A percentile compares a stretch with the other conserved stretches of the same genome.
These are phyloP conservation scores for Leishmania amazonensis DNA, from an alignment of 208 protist genomes.

Conservation along the genomic window DNA sequence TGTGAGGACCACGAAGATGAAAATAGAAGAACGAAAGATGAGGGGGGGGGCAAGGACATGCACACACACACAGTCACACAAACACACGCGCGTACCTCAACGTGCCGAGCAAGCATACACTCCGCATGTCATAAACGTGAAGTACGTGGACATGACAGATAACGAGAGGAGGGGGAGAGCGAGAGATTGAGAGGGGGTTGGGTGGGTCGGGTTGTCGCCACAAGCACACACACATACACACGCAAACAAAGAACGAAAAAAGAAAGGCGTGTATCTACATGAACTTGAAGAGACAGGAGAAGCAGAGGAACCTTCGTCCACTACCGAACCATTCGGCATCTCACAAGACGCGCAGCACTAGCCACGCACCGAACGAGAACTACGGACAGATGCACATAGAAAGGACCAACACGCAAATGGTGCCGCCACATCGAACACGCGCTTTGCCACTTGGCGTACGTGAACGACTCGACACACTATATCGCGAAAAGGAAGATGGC, in stretches of 20 bases:
- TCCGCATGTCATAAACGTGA: neutral
- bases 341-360: neutral
- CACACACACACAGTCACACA: neutral
- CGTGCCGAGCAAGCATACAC: neutral
- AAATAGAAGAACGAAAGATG: neutral
- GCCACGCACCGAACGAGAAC: neutral
- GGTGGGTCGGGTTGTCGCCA: neutral
- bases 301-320: neutral
- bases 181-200: neutral
- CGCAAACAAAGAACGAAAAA: neutral
- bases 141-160: neutral
- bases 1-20: neutral
- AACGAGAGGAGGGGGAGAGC: neutral
- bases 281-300: constrained; percentile 7
- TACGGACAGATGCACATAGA: neutral
- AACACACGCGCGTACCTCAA: neutral
- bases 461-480: no score
- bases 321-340: neutral
- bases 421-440: neutral
- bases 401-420: neutral
- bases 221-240: neutral
- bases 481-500: neutral
- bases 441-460: neutral
- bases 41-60: neutral
- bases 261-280: constrained; percentile 1